Base-by-base conservation (phyloP, 2,329 filamentous ascomycete genomes). In the Aureobasidium sp. region DNA sequence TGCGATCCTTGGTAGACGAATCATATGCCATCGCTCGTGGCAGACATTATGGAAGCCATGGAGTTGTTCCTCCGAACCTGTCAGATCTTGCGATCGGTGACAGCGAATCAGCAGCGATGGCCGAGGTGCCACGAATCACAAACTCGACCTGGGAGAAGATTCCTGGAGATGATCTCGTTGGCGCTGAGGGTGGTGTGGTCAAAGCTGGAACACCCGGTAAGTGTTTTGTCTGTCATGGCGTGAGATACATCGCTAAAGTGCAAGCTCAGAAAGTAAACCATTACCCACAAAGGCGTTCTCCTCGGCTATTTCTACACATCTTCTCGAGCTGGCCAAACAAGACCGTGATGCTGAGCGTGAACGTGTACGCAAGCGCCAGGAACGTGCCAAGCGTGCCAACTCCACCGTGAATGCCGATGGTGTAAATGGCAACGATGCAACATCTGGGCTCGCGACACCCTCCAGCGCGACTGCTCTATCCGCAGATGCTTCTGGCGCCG, bases 1-100 rank as follows among this genome's bases (percentile, higher is more conserved):
- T 97, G 41, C 82, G 89, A 59, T 84, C 85, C 13, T 75, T 97
- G 34, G 71, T 97, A 3, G 88, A 92, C 69, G 91, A 96, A 68
- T 86, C 90, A 11, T 83, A 86, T 60, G 81, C 81, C 11, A 76
- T 96, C 48, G 84, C 90, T 3, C 81, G 81, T 63, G 88, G 84
- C 63, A 85, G 93, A 59, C 88, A 90, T 70, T 85, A 82, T 63
- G 89, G 88, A 25, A 63, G 61, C 2, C 88, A 96, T 72, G 93
- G 92, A 1, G 78, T 86, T 36, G 79, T 96, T 6, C 89, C 91
- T 3, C 79, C 83, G 10, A 89, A 92, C 60, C 94, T 91, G 85
- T 75, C 81, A 25, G 85, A 89, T 66, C 81, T 91, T 50, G 90
- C 90, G 5, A 81, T 74, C 72, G 68, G 83, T 77, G 61, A 79